phyloP scores from a whole-genome alignment of 768 basidiomycete species.

The Jaapia argillacea region DNA sequence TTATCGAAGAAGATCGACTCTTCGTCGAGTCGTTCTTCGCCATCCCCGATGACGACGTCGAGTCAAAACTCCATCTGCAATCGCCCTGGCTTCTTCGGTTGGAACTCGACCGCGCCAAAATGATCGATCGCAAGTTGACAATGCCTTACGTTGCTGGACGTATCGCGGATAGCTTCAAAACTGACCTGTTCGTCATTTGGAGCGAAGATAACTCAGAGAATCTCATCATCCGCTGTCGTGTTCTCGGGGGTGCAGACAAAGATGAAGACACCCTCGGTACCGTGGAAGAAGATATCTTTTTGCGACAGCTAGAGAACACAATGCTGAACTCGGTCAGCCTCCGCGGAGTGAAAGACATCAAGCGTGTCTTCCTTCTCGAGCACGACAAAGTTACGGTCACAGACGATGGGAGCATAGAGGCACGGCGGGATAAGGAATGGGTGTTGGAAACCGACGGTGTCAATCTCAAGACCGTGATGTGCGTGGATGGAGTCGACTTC shows the following conservation, averaged over 20 bases:
- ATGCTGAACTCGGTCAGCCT: slow-evolving; percentile 94
- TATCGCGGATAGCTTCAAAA: slow-evolving; percentile 91
- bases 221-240: slow-evolving; percentile 93
- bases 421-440: slow-evolving; percentile 77
- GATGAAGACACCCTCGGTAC: slow-evolving; percentile 69
- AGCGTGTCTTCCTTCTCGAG: slow-evolving; percentile 87
- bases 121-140: slow-evolving; percentile 93
- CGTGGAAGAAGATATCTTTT: slow-evolving; percentile 90
- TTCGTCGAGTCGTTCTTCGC: slow-evolving; percentile 99
- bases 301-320: slow-evolving; percentile 91
- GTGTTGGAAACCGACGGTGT: slow-evolving; percentile 95
- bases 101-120: slow-evolving; percentile 92
- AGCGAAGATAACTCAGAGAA: slow-evolving; percentile 98
- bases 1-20: slow-evolving; percentile 91
- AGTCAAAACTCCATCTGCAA: slow-evolving; percentile 80
- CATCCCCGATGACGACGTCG: slow-evolving; percentile 95
- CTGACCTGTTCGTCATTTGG: slow-evolving; percentile 96
- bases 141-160: slow-evolving; percentile 92
- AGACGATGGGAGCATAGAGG: slow-evolving; percentile 54
- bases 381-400: slow-evolving; percentile 68
- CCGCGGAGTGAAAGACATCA: slow-evolving; percentile 86
- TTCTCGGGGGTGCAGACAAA: slow-evolving; percentile 76
- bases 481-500: slow-evolving; percentile 91
- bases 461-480: slow-evolving; percentile 93
- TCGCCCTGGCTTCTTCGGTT: slow-evolving; percentile 97